Percentiles rank a stretch among this genome's conserved stretches.
These are phyloP conservation scores for Graphilbum fragrans DNA, from an alignment of 2,329 filamentous ascomycete genomes.

Conservation along the genomic window DNA sequence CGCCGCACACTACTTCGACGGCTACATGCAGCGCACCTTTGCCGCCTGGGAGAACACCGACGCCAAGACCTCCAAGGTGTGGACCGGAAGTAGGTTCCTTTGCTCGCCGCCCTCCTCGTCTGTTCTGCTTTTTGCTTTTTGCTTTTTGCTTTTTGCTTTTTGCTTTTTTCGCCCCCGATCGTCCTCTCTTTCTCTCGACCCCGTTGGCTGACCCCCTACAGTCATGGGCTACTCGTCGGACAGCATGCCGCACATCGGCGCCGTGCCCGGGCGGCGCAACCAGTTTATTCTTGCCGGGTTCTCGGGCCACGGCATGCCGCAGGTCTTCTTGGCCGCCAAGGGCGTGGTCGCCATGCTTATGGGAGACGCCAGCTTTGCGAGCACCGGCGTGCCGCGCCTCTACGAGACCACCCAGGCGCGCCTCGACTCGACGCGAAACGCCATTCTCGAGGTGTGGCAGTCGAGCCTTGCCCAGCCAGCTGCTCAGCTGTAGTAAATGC, in stretches of 20 bases:
- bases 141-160: too few relatives aligned
- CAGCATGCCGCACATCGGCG: constrained; percentile 29
- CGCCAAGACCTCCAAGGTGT: constrained; percentile 20
- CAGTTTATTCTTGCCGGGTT: constrained; percentile 35
- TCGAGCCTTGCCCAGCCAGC: too few relatives aligned
- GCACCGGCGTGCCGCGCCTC: constrained; percentile 23
- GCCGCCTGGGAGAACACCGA: constrained; percentile 33
- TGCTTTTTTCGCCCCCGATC: too few relatives aligned
- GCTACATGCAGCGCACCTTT: constrained; percentile 35
- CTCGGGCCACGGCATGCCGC: constrained; percentile 38
- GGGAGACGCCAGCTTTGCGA: constrained; percentile 16
- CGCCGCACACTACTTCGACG: constrained; percentile 30
- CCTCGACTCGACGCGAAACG: neutral
- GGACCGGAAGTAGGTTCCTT: constrained; percentile 24
- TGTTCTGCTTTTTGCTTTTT: constrained; percentile 7
- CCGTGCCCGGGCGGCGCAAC: constrained; percentile 23
- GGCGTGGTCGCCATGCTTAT: constrained; percentile 26
- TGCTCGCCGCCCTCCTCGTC: neutral
- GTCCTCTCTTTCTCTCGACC: constrained; percentile 29
- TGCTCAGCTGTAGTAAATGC: too few relatives aligned
- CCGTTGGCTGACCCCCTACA: constrained; percentile 12
- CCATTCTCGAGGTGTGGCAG: constrained; percentile 1
- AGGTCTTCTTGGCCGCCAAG: constrained; percentile 27
- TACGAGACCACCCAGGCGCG: constrained; percentile 18
- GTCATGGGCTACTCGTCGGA: constrained; percentile 34